Conservation (phyloP, 2,329 filamentous ascomycete genomes). For the Didymosphaeria variabile region DNA sequence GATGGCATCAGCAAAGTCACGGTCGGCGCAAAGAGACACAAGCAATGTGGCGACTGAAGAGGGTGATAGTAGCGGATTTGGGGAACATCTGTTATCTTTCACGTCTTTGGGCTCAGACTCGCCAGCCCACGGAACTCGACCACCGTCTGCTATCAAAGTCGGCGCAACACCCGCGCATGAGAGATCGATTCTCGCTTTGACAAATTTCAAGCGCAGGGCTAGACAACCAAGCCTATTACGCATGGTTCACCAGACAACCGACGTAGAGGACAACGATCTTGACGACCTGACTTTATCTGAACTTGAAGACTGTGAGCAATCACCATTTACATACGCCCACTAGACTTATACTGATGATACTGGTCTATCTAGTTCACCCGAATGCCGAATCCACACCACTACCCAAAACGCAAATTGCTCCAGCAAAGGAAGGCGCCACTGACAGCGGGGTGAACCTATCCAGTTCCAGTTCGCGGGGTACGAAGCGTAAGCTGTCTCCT, state of each 20-base stretch:
- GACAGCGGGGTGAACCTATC: constrained; percentile 41
- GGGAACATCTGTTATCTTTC: constrained; percentile 41
- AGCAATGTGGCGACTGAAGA: constrained; percentile 19
- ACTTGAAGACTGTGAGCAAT: constrained; percentile 48
- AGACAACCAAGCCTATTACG: constrained; percentile 60
- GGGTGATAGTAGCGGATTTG: constrained; percentile 44
- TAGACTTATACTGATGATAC: neutral
- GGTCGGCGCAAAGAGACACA: constrained; percentile 12
- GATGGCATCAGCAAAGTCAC: constrained; percentile 12
- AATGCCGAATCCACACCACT: constrained; percentile 75
- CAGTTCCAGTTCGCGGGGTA: constrained; percentile 46
- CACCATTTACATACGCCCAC: neutral
- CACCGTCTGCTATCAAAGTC: constrained; percentile 55
- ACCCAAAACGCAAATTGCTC: constrained; percentile 53
- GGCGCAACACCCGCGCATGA: constrained; percentile 57
- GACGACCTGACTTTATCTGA: constrained; percentile 54
- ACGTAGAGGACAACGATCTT: constrained; percentile 55
- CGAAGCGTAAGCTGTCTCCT: constrained; percentile 50
- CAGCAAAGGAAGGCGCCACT: constrained; percentile 32
- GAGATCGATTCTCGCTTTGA: constrained; percentile 58
- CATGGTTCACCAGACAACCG: constrained; percentile 57
- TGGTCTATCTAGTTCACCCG: constrained; percentile 53
- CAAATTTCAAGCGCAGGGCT: constrained; percentile 60
- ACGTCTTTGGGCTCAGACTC: constrained; percentile 46
- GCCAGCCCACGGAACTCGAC: constrained; percentile 47